Conservation (phyloP, 225 moss, liverwort and hornwort genomes). For the Physcomitrium patens region DNA sequence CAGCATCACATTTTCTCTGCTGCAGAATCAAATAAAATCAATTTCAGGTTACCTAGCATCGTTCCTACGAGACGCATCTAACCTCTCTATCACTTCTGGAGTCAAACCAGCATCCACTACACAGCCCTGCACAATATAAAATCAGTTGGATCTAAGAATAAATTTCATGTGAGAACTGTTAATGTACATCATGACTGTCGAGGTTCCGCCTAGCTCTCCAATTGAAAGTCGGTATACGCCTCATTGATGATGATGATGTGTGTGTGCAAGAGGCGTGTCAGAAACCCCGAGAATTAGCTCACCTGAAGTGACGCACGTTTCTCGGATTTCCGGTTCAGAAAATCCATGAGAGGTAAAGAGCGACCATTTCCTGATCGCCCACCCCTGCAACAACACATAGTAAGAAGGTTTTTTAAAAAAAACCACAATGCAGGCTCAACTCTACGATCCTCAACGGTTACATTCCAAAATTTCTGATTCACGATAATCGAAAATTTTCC, state of each 20-base stretch:
- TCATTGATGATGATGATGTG: constrained; percentile 4
- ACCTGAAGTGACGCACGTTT: constrained; percentile 44
- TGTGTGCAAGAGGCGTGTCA: background rate
- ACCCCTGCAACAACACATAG: constrained; percentile 27
- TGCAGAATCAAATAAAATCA: background rate
- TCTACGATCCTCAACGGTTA: background rate
- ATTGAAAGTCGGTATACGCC: background rate
- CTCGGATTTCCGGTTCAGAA: constrained; percentile 50
- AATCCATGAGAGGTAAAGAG: constrained; percentile 51
- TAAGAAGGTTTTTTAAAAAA: no score
- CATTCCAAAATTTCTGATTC: background rate
- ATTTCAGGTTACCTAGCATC: constrained; percentile 22
- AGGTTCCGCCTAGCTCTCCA: background rate
- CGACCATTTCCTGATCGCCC: constrained; percentile 25
- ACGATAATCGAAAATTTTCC: background rate
- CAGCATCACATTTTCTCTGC: background rate
- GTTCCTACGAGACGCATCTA: constrained; percentile 40
- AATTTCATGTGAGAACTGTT: background rate
- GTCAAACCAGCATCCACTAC: constrained; percentile 49
- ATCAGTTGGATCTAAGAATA: constrained; percentile 1
- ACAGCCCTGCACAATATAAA: constrained; percentile 34
- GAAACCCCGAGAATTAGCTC: background rate
- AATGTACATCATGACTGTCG: background rate
- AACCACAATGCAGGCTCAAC: background rate
- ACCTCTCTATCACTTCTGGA: constrained; percentile 43